Conservation (phyloP, 805 yeast genomes). For the Yamadazyma ubonensis region DNA sequence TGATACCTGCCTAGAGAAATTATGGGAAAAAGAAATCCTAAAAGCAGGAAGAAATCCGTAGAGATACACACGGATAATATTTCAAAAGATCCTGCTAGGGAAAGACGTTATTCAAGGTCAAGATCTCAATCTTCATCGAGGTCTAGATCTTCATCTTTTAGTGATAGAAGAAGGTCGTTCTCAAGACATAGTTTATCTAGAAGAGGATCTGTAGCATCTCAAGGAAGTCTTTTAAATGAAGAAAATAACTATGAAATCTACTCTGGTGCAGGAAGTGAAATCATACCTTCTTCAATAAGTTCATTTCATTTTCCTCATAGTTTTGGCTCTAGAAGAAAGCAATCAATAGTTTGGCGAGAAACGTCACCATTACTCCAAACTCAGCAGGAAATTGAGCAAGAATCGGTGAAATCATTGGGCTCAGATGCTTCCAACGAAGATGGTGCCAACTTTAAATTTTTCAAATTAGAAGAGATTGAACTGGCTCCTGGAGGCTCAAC, state of each 20-base stretch:
- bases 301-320: conserved; percentile 73
- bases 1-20: neutral
- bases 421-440: conserved; percentile 38
- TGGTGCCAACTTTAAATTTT: conserved; percentile 64
- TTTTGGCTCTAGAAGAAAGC: conserved; percentile 24
- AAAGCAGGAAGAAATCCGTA: neutral
- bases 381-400: conserved; percentile 29
- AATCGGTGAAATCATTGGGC: conserved; percentile 33
- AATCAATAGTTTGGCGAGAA: conserved; percentile 26
- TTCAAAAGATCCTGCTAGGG: neutral
- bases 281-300: conserved; percentile 74
- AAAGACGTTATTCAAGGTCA: neutral
- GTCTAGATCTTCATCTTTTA: conserved; percentile 4
- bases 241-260: conserved; percentile 70
- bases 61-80: neutral
- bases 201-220: conserved; percentile 32
- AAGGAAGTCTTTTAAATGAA: conserved; percentile 40
- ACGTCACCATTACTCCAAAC: conserved; percentile 34
- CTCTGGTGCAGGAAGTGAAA: conserved; percentile 75
- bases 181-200: conserved; percentile 19
- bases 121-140: conserved; percentile 5
- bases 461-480: conserved; percentile 79
- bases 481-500: conserved; percentile 88
- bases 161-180: conserved; percentile 30
- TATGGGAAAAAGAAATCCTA: conserved; percentile 6